Evolutionary conservation across 306 rosid species (phyloP).

Genomic region (Gastrolobium villosum): DNA sequence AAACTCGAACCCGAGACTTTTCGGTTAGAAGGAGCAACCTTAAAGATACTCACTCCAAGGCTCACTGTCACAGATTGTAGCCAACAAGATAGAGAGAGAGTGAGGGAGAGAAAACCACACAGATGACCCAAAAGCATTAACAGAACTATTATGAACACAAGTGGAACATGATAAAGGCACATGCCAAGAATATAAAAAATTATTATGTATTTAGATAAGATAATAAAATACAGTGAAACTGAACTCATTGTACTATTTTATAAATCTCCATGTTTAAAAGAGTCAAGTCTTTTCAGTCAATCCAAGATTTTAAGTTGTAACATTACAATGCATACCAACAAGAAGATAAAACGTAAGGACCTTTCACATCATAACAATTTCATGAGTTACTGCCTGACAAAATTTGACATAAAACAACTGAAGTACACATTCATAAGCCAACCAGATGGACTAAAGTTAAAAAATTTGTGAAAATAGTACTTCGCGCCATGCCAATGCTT

Average conservation of each 20-base stretch:
- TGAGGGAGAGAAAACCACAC: too few species aligned
- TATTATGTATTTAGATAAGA: neutral
- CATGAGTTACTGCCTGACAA: conserved; percentile 6
- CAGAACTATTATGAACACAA: neutral
- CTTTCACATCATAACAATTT: conserved; percentile 31
- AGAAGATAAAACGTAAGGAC: neutral
- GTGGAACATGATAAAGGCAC: conserved; percentile 9
- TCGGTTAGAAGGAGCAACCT: too few species aligned
- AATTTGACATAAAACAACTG: conserved; percentile 29
- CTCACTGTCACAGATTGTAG: too few species aligned
- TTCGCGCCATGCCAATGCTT: conserved; percentile 5
- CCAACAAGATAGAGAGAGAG: too few species aligned
- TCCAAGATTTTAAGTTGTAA: conserved; percentile 1
- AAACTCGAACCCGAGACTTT: too few species aligned
- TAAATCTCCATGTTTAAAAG: conserved; percentile 9
- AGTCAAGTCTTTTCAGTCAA: conserved; percentile 14
- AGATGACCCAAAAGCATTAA: neutral
- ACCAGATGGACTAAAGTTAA: neutral
- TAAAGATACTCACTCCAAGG: too few species aligned
- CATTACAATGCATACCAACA: conserved; percentile 1
- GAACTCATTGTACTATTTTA: neutral
- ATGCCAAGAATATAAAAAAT: neutral
- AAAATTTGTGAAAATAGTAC: neutral
- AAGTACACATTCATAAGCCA: conserved; percentile 13
- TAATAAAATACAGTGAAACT: neutral